A percentile compares a stretch with the other conserved stretches of the same genome.
Conservation (phyloP, 1,139 yeast species). For the Geotrichum fermentans region DNA sequence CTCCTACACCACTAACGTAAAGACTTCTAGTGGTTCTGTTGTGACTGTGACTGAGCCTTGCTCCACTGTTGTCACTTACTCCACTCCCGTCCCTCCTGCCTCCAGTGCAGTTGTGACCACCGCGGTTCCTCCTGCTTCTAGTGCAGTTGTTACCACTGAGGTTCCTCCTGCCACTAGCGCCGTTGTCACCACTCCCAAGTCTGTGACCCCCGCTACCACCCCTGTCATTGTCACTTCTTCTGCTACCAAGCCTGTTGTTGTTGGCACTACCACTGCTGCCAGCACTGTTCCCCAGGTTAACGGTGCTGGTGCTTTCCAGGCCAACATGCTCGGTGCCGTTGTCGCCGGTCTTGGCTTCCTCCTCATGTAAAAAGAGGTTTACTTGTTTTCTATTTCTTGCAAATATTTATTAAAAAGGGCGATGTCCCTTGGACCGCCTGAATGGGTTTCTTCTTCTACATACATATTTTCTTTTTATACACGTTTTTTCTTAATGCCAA, state of each 20-base stretch:
- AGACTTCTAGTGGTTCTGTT: neutral
- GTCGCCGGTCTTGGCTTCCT: slow-evolving; percentile 40
- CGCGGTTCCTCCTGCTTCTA: neutral
- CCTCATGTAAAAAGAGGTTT: neutral
- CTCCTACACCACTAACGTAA: neutral
- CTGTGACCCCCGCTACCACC: neutral
- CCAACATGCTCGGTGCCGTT: slow-evolving; percentile 42
- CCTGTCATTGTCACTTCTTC: neutral
- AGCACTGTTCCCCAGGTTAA: slow-evolving; percentile 9
- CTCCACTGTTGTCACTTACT: neutral
- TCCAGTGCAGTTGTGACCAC: neutral
- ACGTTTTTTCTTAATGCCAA: neutral
- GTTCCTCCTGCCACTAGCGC: slow-evolving; percentile 1
- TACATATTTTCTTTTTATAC: neutral
- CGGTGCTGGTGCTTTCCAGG: slow-evolving; percentile 5
- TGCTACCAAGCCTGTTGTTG: no score
- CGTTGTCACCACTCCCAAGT: no score
- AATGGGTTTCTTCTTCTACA: neutral
- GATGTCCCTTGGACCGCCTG: no score
- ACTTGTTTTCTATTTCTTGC: neutral
- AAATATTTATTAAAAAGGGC: neutral
- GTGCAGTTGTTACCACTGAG: neutral
- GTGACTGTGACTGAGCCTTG: slow-evolving; percentile 9
- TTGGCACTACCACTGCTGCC: neutral
- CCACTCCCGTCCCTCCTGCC: slow-evolving; percentile 1